These are phyloP conservation scores for Uronychia binucleata DNA, from an alignment of 73 alveolate genomes.

Conservation along the genomic window DNA sequence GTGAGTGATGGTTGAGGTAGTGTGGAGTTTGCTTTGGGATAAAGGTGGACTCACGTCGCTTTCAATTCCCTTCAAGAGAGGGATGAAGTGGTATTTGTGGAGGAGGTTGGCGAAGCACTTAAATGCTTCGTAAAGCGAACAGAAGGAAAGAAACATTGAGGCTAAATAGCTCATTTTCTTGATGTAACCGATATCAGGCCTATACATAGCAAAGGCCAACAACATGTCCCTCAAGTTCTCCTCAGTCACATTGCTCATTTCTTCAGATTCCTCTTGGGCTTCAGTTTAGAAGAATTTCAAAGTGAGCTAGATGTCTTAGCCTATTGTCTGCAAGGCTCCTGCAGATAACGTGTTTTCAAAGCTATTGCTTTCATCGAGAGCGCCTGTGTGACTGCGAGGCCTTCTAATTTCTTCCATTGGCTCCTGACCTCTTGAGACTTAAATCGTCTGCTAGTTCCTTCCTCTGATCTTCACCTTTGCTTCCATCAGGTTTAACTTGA, in stretches of 20 bases:
- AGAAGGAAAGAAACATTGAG: conserved; percentile 68
- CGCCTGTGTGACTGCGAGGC: background rate
- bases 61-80: conserved; percentile 73
- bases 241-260: background rate
- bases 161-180: conserved; percentile 55
- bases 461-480: background rate
- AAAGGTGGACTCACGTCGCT: conserved; percentile 46
- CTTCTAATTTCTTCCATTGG: conserved; percentile 2
- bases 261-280: background rate
- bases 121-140: conserved; percentile 78
- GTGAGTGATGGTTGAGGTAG: conserved; percentile 64
- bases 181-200: conserved; percentile 90
- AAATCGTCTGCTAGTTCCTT: background rate
- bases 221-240: background rate
- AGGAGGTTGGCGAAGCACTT: conserved; percentile 78
- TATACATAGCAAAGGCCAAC: background rate
- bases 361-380: background rate
- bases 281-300: background rate
- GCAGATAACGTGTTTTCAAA: background rate
- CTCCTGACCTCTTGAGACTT: background rate
- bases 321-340: background rate
- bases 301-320: background rate
- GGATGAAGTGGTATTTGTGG: conserved; percentile 79
- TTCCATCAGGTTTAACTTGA: background rate
- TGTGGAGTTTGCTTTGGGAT: conserved; percentile 69